phyloP scores from a whole-genome alignment of 2,329 filamentous ascomycete species.

The Aspergillus nomiae region DNA sequence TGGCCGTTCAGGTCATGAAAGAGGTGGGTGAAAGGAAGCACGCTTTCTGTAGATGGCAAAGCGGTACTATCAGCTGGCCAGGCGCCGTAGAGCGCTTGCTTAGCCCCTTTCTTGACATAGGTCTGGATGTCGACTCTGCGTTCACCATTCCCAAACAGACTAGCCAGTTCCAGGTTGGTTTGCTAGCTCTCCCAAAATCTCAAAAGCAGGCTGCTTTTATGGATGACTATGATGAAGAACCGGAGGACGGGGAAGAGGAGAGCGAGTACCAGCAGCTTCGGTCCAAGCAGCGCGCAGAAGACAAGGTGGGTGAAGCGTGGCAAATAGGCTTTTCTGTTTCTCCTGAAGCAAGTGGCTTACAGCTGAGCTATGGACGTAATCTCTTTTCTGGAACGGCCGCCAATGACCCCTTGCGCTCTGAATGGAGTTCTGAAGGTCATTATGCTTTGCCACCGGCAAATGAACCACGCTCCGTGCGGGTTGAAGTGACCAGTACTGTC shows the following conservation, averaged over 20 bases:
- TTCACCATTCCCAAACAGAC: constrained; percentile 21
- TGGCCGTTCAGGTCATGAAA: constrained; percentile 36
- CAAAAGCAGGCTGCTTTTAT: constrained; percentile 8
- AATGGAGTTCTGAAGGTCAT: constrained; percentile 46
- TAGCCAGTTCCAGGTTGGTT: constrained; percentile 38
- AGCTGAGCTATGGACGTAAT: constrained; percentile 39
- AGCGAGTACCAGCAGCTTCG: constrained; percentile 17
- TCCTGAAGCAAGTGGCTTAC: constrained; percentile 31
- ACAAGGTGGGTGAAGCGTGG: constrained; percentile 37
- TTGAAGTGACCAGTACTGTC: constrained; percentile 35
- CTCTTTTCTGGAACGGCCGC: constrained; percentile 39
- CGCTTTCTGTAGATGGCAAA: constrained; percentile 39
- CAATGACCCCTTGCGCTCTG: constrained; percentile 35
- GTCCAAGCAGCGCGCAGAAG: constrained; percentile 21
- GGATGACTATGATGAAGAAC: constrained; percentile 28
- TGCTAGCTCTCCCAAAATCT: constrained; percentile 31
- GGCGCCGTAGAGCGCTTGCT: constrained; percentile 25
- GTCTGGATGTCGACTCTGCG: constrained; percentile 23
- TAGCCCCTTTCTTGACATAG: constrained; percentile 25
- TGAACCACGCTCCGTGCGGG: constrained; percentile 34
- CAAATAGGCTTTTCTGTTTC: constrained; percentile 31
- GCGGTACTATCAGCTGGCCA: constrained; percentile 42
- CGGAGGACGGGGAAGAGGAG: constrained; percentile 24
- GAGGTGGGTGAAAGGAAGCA: constrained; percentile 33
- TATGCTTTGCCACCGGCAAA: constrained; percentile 32